A percentile compares a stretch with the other conserved stretches of the same genome.
These are phyloP conservation scores for Trypanosoma cruzi DNA, from an alignment of 208 protist species.

Conservation along the genomic window DNA sequence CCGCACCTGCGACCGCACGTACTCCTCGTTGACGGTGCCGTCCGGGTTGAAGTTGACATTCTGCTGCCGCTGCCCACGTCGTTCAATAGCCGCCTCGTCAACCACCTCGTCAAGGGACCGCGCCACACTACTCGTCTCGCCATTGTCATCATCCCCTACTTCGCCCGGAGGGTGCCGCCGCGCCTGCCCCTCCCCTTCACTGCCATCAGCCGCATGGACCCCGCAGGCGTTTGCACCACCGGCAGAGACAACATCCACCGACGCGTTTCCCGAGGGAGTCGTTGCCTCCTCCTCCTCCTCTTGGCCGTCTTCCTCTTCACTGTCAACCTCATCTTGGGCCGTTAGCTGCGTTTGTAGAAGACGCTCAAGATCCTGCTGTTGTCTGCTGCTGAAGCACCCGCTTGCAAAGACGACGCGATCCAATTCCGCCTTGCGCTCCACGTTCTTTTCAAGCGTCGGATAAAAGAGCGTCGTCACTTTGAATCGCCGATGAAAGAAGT, in stretches of 20 bases:
- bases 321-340: constrained; percentile 5
- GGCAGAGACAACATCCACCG: constrained; percentile 5
- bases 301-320: constrained; percentile 30
- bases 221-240: background rate
- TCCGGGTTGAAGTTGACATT: constrained; percentile 68
- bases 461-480: constrained; percentile 68
- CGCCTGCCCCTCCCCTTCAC: constrained; percentile 4
- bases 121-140: constrained; percentile 30
- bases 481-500: constrained; percentile 96
- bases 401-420: constrained; percentile 85
- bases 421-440: constrained; percentile 68
- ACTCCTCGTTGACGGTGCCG: constrained; percentile 68
- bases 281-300: constrained; percentile 16
- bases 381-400: constrained; percentile 69
- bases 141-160: constrained; percentile 19
- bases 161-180: constrained; percentile 22
- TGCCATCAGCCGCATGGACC: background rate
- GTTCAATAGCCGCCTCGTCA: constrained; percentile 38
- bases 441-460: constrained; percentile 77
- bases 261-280: constrained; percentile 10
- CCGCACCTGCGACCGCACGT: constrained; percentile 70
- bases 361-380: constrained; percentile 74
- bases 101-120: constrained; percentile 51
- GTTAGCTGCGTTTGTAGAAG: constrained; percentile 59
- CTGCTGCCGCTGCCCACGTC: constrained; percentile 29